Evolutionary conservation across 495 filamentous ascomycete genomes (phyloP), one percentile per base, ranked within the genome.

Genomic region (Aspergillus baeticus): DNA sequence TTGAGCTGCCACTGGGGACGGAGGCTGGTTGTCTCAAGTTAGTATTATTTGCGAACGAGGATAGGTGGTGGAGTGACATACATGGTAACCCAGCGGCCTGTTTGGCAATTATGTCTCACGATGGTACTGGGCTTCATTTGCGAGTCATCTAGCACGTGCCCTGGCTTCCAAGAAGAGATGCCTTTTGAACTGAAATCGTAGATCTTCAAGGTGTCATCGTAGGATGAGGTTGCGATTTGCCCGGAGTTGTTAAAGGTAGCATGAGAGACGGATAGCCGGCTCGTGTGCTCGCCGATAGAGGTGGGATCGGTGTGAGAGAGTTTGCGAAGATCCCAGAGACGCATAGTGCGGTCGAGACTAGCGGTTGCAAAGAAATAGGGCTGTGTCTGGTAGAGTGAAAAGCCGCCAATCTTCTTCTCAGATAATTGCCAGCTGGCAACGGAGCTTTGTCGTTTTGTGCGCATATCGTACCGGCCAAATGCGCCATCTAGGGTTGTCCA

Each of bases 391-490:
- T 93, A 84, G 3, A 96, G 65, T 1, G 84, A 87, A 74, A 97
- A 96, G 1, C 94, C 94, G 21, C 95, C 95, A 48, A 98, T 97
- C 64, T 98, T 98, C 71, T 94, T 93, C 48, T 96, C 91, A 0
- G 86, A 87, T 10, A 98, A 73, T n/a, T 83, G 75, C 80, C 87
- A 92, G 6, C 85, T 74, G 3, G 91, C 82, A 5, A 76, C 69
- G 1, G 72, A 69, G 11, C 58, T 59, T 60, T 10, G 81, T 74
- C n/a, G 80, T 71, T 83, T 77, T 5, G 81, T 76, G 14, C 92
- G 85, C 49, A 87, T 80, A 56, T 98, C 93, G 63, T 89, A 81
- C 6, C 88, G 83, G 1, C 91, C 92, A 51, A 98, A 83, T 7
- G 70, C 74, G 33, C 94, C 94, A 39, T 89, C 80, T 0, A 98